These are phyloP conservation scores for Boechera stricta DNA, from an alignment of 345 rosid species.

Conservation along the genomic window DNA sequence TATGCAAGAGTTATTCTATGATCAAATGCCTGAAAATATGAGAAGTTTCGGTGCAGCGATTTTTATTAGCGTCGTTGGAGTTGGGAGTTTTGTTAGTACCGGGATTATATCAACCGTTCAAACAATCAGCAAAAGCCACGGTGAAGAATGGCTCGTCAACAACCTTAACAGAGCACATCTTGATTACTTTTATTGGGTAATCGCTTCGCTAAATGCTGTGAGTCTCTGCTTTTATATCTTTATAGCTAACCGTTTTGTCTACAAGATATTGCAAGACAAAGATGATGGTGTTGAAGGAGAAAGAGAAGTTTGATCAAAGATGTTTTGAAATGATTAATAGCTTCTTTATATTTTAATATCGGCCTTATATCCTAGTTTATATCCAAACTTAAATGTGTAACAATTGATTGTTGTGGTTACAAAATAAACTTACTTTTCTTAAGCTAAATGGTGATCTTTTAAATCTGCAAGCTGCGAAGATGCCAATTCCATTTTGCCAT, in stretches of 20 bases:
- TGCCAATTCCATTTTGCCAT: slow-evolving; percentile 16
- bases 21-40: slow-evolving; percentile 82
- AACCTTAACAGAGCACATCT: slow-evolving; percentile 71
- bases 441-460: not conserved
- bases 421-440: not conserved
- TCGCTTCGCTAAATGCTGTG: slow-evolving; percentile 67
- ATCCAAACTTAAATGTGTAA: slow-evolving; percentile 21
- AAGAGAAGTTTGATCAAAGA: slow-evolving; percentile 27
- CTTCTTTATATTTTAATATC: not conserved
- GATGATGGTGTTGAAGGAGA: slow-evolving; percentile 31
- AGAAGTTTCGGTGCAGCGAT: slow-evolving; percentile 92
- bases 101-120: slow-evolving; percentile 63
- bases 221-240: slow-evolving; percentile 57
- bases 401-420: slow-evolving; percentile 11
- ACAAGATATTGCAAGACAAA: slow-evolving; percentile 58
- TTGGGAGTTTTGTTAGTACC: slow-evolving; percentile 76
- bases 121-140: slow-evolving; percentile 48
- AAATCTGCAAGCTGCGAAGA: slow-evolving; percentile 12
- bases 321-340: slow-evolving; percentile 2
- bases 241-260: slow-evolving; percentile 68
- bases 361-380: slow-evolving; percentile 1
- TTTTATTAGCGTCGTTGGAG: slow-evolving; percentile 62
- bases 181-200: slow-evolving; percentile 69
- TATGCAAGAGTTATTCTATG: slow-evolving; percentile 85
- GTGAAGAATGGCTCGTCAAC: slow-evolving; percentile 68